phyloP scores from a whole-genome alignment of 441 rosid genomes.

The Populus tomentosa region DNA sequence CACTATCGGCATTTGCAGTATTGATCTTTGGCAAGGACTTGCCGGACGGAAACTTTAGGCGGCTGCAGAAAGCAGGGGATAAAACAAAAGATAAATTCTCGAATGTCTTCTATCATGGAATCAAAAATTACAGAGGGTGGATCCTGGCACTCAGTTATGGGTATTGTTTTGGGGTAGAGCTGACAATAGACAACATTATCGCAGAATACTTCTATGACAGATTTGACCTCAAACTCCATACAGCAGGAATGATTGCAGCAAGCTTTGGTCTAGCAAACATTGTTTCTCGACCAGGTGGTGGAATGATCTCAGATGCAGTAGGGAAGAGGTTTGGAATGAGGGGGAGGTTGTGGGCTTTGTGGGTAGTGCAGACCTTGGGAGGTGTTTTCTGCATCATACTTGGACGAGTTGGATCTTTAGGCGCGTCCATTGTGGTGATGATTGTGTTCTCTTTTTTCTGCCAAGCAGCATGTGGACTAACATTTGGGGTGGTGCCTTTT shows the following conservation, averaged over 20 bases:
- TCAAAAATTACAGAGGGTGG: constrained; percentile 30
- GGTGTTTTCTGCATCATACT: constrained; percentile 31
- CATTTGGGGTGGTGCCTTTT: constrained; percentile 29
- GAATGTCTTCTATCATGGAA: constrained; percentile 15
- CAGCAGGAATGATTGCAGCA: constrained; percentile 35
- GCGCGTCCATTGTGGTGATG: constrained; percentile 15
- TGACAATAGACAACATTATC: constrained; percentile 23
- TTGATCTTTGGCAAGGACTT: constrained; percentile 24
- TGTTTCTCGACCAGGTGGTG: constrained; percentile 36
- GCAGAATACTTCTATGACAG: constrained; percentile 26
- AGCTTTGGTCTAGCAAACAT: constrained; percentile 35
- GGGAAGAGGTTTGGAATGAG: constrained; percentile 36
- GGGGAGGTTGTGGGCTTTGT: constrained; percentile 39
- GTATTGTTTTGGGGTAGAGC: constrained; percentile 25
- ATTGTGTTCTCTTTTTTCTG: constrained; percentile 22
- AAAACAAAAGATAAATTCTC: constrained; percentile 25
- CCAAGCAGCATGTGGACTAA: constrained; percentile 30
- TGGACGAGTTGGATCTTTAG: constrained; percentile 14
- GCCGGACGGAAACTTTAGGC: constrained; percentile 26
- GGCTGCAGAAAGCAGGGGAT: constrained; percentile 21
- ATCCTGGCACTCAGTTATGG: constrained; percentile 24
- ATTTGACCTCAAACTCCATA: constrained; percentile 21
- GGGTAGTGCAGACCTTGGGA: constrained; percentile 30
- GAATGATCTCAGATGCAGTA: constrained; percentile 28
- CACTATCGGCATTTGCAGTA: constrained; percentile 21